A percentile compares a stretch with the other conserved stretches of the same genome.
Conservation (phyloP, 768 basidiomycete genomes). For the Coprinellus micaceus region DNA sequence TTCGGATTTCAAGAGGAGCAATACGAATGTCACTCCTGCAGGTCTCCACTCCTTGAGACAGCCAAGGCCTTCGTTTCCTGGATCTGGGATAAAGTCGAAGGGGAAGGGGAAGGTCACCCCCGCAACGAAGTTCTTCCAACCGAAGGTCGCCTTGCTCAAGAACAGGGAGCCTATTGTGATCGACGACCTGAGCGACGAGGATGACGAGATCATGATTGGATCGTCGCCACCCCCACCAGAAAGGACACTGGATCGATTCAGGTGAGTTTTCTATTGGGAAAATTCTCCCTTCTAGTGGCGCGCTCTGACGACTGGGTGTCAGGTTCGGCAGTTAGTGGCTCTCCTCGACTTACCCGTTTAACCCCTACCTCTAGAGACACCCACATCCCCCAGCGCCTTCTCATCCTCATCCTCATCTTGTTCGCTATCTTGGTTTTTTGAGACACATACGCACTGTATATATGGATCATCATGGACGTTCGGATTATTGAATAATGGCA, state of each 20-base stretch:
- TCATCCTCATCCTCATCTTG: too few species aligned
- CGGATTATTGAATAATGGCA: too few species aligned
- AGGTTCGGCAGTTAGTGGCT: too few species aligned
- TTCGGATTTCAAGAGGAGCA: conserved; percentile 33
- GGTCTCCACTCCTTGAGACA: conserved; percentile 28
- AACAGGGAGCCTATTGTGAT: conserved; percentile 2
- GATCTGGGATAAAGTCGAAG: not conserved
- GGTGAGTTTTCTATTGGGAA: not conserved
- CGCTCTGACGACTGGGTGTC: too few species aligned
- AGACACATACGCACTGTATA: too few species aligned
- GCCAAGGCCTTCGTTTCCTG: not conserved
- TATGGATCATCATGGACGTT: too few species aligned
- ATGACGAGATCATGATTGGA: conserved; percentile 13
- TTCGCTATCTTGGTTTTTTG: too few species aligned
- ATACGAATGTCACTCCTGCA: conserved; percentile 43
- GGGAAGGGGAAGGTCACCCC: not conserved
- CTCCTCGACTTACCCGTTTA: too few species aligned
- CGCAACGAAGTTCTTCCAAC: conserved; percentile 2
- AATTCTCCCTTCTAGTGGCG: too few species aligned
- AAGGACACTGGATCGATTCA: not conserved
- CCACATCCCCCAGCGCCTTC: too few species aligned
- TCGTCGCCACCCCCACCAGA: conserved; percentile 6
- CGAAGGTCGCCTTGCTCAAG: not conserved
- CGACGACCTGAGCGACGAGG: conserved; percentile 10
- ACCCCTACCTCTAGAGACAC: too few species aligned